Base-by-base conservation (phyloP, 768 basidiomycete genomes). In the Amanita fuliginea region DNA sequence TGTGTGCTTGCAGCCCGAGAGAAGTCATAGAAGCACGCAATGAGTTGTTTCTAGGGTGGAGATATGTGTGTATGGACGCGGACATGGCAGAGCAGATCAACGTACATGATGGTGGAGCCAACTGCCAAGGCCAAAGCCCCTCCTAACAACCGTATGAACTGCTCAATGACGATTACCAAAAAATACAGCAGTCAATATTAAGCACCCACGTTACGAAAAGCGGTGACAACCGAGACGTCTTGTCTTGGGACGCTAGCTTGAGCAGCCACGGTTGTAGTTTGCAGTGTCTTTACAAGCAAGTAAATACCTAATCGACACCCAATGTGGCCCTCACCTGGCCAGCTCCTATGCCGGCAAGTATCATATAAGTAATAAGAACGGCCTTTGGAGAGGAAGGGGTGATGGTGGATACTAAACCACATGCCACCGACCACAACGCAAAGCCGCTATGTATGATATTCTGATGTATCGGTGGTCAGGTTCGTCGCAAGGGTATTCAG, bases 141-240 rank as follows among this genome's bases (percentile, higher is more conserved):
- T 16, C 86, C 86, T 3, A 88, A 66, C 48, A 80, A 65, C 13
- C 85, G 74, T 43, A 85, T 68, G 54, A 87, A 85, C 80, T 82
- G 46, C 47, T 51, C 46, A 50, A 44, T 30, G 21, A 51, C 21
- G 45, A 10, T 19, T 32, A 44, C 10, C 30, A 30, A 30, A 10
- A 9, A 9, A 9, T 37, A 49, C 10, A 55, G 14, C 46, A 19
- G 14, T 19, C 16, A 49, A 7, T 22, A 22, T 0, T 21, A 37
- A 2, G 26, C 6, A 54, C 72, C 32, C 48, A 78, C 79, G 58
- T 82, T 83, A 43, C 81, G 71, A 49, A 79, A 73, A 0, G 78
- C 79, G 0, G 85, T 87, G 0, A 86, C 83, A 7, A 84, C 81
- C 1, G 82, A 81, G 83, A 88, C 86, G 53, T 89, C 85, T 35